Percentiles rank a stretch among this genome's conserved stretches.
These are phyloP conservation scores for Pichia paraexigua DNA, from an alignment of 805 yeast genomes.

Conservation along the genomic window DNA sequence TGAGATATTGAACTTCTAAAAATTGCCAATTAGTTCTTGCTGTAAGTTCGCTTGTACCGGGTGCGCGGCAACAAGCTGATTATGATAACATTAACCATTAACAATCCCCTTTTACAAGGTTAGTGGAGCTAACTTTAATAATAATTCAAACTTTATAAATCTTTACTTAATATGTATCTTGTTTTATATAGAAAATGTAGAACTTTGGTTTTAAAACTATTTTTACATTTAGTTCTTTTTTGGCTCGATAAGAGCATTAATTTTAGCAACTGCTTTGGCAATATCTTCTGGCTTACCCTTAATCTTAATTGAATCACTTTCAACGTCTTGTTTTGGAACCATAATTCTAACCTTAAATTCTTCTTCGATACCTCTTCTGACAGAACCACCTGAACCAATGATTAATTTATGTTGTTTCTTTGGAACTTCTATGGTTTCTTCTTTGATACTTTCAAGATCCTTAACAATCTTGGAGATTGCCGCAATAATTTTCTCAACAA, in stretches of 20 bases:
- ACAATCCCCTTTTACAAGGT: too few species aligned
- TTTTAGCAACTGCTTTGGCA: conserved; percentile 53
- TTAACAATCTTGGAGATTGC: conserved; percentile 56
- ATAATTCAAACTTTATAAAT: not conserved
- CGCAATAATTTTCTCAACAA: conserved; percentile 61
- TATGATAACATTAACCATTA: too few species aligned
- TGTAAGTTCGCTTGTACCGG: too few species aligned
- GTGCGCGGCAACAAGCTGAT: too few species aligned
- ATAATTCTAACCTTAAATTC: conserved; percentile 56
- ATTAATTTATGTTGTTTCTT: conserved; percentile 66
- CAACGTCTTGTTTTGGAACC: conserved; percentile 55
- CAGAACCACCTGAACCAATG: conserved; percentile 75
- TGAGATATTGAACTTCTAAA: too few species aligned
- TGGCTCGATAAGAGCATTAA: conserved; percentile 42
- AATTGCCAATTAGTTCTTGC: not conserved
- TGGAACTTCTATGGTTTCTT: conserved; percentile 50
- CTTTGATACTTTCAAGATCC: conserved; percentile 51
- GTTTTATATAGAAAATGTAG: not conserved
- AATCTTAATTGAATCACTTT: conserved; percentile 45
- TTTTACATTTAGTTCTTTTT: conserved; percentile 3
- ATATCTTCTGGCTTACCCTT: conserved; percentile 62
- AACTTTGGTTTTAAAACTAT: not conserved
- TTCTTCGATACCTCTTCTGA: conserved; percentile 63
- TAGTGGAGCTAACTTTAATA: not conserved
- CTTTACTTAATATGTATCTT: not conserved